Base-by-base conservation (phyloP, 2,329 filamentous ascomycete genomes). In the Cladophialophora psammophila region DNA sequence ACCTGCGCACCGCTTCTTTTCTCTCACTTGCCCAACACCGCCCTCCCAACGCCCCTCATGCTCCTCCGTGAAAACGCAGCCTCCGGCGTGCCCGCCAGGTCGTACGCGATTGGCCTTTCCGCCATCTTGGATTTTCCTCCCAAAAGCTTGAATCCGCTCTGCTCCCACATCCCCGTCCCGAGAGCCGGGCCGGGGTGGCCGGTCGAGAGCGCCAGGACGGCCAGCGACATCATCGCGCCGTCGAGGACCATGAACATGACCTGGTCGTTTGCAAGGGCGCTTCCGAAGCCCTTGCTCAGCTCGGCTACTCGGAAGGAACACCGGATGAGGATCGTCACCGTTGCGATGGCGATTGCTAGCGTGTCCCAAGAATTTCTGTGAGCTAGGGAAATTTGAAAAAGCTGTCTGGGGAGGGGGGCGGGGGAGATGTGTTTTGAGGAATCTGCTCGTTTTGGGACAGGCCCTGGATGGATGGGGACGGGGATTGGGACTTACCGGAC, bases 261-360 rank as follows among this genome's bases (percentile, higher is more conserved):
- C 73, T 86, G 78, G 36, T 84, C 74, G 71, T 84, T 81, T 73
- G 83, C 84, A 36, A 84, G 66, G 36, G 76, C 68, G 64, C 79
- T 80, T 13, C 76, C 69, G 76, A 83, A 84, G 12, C 83, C 83
- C 15, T 78, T 77, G 31, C 78, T 75, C 13, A 84, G 76, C 73
- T 85, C 82, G 0, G 80, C 81, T 36, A 84, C 79, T 67, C 83
- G 81, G 73, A 81, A 85, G 50, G 79, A 72, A 53, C 79, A 84
- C 63, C 83, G 80, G 36, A 78, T 74, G 58, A 82, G 79, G 65
- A 84, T 82, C 20, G 76, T 72, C 5, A 82, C 31, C 77, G 80
- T n/a, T 78, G 80, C 10, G 75, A 58, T 26, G 8, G 36, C 60
- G 20, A 70, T 35, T 20, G 60, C 64, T 56, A 35, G 26, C 26